Evolutionary conservation across 805 yeast species (phyloP).

Genomic region (Candida sonorensis): DNA sequence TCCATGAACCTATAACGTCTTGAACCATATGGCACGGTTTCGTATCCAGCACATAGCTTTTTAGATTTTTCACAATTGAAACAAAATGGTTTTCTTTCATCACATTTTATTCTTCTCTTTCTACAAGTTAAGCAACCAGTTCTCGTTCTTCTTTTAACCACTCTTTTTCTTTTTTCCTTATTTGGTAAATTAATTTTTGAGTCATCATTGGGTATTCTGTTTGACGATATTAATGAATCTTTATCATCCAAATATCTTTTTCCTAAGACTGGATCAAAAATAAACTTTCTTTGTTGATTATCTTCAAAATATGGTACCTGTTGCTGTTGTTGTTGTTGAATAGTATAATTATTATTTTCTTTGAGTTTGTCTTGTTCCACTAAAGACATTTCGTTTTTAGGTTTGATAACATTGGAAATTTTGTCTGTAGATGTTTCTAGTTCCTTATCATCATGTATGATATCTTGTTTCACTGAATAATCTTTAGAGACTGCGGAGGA

Average conservation of each 20-base stretch:
- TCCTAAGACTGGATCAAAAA: conserved; percentile 8
- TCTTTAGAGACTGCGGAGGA: too few species aligned
- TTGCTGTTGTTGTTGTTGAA: background rate
- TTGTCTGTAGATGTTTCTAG: too few species aligned
- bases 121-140: conserved; percentile 76
- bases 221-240: background rate
- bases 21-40: conserved; percentile 29
- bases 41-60: conserved; percentile 66
- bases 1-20: conserved; percentile 21
- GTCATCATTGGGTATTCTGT: too few species aligned
- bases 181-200: too few species aligned
- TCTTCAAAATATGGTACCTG: too few species aligned
- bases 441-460: too few species aligned
- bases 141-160: conserved; percentile 55
- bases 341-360: background rate
- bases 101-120: conserved; percentile 66
- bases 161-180: conserved; percentile 32
- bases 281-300: background rate
- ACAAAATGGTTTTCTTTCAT: conserved; percentile 66
- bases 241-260: conserved; percentile 4
- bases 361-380: background rate
- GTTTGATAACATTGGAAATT: too few species aligned
- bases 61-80: conserved; percentile 59
- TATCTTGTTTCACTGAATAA: too few species aligned
- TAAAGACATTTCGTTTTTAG: too few species aligned